These are phyloP conservation scores for Entelexis sorbosivorans DNA, from an alignment of 1,139 yeast genomes.

Conservation along the genomic window DNA sequence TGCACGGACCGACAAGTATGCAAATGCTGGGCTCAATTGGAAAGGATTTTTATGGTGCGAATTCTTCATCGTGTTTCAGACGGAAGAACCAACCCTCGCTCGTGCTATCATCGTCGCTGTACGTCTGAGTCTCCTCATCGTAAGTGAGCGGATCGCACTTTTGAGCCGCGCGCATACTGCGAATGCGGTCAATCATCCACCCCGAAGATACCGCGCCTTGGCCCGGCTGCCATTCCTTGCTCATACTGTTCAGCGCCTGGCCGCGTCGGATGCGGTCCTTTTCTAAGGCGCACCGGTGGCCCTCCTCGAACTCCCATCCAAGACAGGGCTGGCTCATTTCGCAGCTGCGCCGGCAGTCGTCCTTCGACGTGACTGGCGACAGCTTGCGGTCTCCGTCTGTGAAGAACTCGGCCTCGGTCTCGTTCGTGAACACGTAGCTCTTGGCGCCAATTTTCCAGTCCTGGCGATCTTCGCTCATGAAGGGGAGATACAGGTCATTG, in stretches of 20 bases:
- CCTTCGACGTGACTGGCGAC: not conserved
- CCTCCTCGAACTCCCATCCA: constrained; percentile 23
- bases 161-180: constrained; percentile 23
- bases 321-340: constrained; percentile 23
- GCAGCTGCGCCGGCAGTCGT: constrained; percentile 7
- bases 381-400: not conserved
- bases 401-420: not conserved
- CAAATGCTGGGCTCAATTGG: not conserved
- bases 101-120: constrained; percentile 6
- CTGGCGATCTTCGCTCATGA: constrained; percentile 15
- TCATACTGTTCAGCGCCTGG: constrained; percentile 5
- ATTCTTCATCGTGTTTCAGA: not conserved
- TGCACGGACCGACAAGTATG: not conserved
- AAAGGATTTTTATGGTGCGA: not conserved
- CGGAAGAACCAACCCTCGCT: constrained; percentile 21
- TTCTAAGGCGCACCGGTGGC: constrained; percentile 13
- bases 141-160: constrained; percentile 23
- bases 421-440: not conserved
- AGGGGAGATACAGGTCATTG: constrained; percentile 30
- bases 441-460: constrained; percentile 19
- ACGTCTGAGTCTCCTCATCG: constrained; percentile 4
- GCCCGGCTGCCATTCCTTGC: constrained; percentile 4
- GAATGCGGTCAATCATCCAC: constrained; percentile 28
- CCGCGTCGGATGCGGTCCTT: constrained; percentile 15
- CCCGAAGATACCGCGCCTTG: constrained; percentile 24